Base-by-base conservation (phyloP, 148 eudicot genomes). In the Amaranthus cruentus region DNA sequence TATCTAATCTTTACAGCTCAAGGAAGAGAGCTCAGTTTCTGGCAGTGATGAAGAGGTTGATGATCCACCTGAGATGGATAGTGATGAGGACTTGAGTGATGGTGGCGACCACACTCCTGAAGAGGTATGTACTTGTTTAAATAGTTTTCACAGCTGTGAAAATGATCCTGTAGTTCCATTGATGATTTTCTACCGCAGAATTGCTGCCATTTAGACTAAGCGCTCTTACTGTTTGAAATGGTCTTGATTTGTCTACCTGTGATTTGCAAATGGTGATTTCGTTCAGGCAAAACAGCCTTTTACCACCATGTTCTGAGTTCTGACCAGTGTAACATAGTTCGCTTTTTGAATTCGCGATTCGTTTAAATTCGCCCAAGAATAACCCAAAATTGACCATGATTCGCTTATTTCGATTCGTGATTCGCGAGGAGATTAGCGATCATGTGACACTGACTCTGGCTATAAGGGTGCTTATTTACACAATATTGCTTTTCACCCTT, bases 11-110 rank as follows among this genome's bases (percentile, higher is more conserved):
- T 51, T 69, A 53, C 89, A 94, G 98, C 90, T 82, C 61, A 94
- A 82, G 85, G 98, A 87, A 79, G 97, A 91, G 47, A 69, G 75
- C 6, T 85, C 96, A 15, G 95, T 94, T 55, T 83, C 87, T 83
- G 98, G 97, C 47, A 94, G 97, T 68, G 98, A 94, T 77, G 98
- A 91, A 83, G 98, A 93, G 80, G 83, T 83, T 69, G 98, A 91
- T 80, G 98, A 89, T 63, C 83, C 87, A 15, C 84, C 83, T 64
- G 92, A 85, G 62, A 28, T 81, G 63, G 97, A 86, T 68, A 94
- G 93, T 42, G 98, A 93, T 78, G 98, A 91, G 77, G 98, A 94
- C 76, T 69, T 85, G 11, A 88, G 87, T 75, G 97, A 89, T 65
- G 88, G 73, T 62, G 79, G 60, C 54, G 80, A 84, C 74, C 84